Percentiles rank a stretch among this genome's conserved stretches.
Evolutionary conservation across 2,329 filamentous ascomycete genomes (phyloP).

Genomic region (Allantophomopsis lycopodina): DNA sequence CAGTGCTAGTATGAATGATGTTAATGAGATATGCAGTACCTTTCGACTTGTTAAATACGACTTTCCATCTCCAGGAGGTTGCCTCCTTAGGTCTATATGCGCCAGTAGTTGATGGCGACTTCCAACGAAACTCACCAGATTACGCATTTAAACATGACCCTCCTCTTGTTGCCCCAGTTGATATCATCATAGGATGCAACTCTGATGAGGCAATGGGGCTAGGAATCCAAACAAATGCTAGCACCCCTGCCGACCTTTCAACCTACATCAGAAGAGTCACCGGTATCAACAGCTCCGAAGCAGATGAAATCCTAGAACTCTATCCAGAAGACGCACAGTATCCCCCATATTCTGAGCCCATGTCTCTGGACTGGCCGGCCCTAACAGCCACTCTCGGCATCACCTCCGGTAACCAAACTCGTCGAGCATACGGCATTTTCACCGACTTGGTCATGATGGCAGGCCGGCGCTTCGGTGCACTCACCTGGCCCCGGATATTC

Average conservation of each 20-base stretch:
- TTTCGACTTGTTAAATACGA: conserved; percentile 14
- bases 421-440: not conserved
- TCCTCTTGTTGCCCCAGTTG: conserved; percentile 26
- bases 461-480: conserved; percentile 28
- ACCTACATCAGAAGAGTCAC: too few species aligned
- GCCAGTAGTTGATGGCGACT: conserved; percentile 19
- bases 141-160: too few species aligned
- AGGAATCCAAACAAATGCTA: conserved; percentile 10
- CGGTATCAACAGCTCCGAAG: too few species aligned
- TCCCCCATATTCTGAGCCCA: conserved; percentile 4
- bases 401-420: conserved; percentile 1
- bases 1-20: too few species aligned
- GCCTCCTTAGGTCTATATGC: not conserved
- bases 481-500: conserved; percentile 19
- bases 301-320: conserved; percentile 1
- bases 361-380: conserved; percentile 3
- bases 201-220: conserved; percentile 19
- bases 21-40: conserved; percentile 1
- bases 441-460: conserved; percentile 33
- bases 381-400: not conserved
- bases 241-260: too few species aligned
- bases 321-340: conserved; percentile 3
- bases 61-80: conserved; percentile 14
- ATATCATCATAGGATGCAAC: conserved; percentile 18
- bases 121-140: conserved; percentile 12